These are phyloP conservation scores for Coriolopsis trogii DNA, from an alignment of 1,284 basidiomycete genomes.

Conservation along the genomic window DNA sequence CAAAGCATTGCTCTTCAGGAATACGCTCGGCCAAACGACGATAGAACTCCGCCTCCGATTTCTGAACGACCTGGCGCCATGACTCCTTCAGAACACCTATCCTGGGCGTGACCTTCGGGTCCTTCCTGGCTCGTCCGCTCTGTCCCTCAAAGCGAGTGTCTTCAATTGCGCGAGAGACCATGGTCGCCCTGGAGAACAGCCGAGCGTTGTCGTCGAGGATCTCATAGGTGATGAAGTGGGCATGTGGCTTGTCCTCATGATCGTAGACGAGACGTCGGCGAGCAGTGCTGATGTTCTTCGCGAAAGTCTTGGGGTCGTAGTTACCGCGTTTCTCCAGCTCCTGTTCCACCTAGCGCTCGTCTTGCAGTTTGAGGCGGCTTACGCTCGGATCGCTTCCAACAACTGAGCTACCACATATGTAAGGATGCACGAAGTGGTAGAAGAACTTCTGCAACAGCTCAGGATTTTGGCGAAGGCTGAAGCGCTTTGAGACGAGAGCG, in stretches of 20 bases:
- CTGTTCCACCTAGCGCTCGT: too few relatives aligned
- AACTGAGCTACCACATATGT: background rate
- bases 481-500: background rate
- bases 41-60: conserved; percentile 9
- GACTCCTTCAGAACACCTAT: conserved; percentile 22
- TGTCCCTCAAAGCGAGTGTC: background rate
- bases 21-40: conserved; percentile 3
- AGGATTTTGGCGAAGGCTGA: background rate
- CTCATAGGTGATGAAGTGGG: conserved; percentile 10
- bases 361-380: background rate
- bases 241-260: background rate
- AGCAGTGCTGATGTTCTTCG: too few relatives aligned
- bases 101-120: background rate
- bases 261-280: conserved; percentile 5
- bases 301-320: too few relatives aligned
- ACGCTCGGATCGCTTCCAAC: conserved; percentile 2
- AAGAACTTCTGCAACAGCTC: conserved; percentile 6
- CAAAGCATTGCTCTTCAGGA: background rate
- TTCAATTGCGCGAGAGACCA: conserved; percentile 1
- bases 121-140: background rate
- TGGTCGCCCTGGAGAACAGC: conserved; percentile 19
- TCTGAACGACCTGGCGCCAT: conserved; percentile 12
- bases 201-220: conserved; percentile 10
- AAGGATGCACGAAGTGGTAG: conserved; percentile 5
- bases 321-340: background rate